Evolutionary conservation across 257 asterid species (phyloP).

Genomic region (Linaria vulgaris): DNA sequence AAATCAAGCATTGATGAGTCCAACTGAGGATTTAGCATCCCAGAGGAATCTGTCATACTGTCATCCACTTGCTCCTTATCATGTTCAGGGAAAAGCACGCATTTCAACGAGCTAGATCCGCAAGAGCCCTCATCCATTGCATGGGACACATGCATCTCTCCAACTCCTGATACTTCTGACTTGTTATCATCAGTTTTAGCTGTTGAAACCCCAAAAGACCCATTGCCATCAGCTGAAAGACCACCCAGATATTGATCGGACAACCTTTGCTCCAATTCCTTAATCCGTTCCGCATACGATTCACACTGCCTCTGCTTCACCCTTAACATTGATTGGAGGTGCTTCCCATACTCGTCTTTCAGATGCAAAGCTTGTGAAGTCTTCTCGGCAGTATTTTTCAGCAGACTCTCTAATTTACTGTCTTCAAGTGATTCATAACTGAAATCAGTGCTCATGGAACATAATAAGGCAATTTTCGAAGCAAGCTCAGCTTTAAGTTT

Average conservation of each 20-base stretch:
- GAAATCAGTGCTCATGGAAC: constrained; percentile 63
- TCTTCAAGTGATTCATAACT: constrained; percentile 70
- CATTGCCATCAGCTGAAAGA: constrained; percentile 45
- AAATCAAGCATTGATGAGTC: constrained; percentile 89
- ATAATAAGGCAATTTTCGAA: constrained; percentile 81
- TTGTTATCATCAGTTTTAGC: constrained; percentile 56
- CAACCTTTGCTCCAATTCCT: constrained; percentile 85
- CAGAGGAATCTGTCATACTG: constrained; percentile 81
- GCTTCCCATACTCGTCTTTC: constrained; percentile 79
- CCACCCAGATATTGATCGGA: constrained; percentile 67
- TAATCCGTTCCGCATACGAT: constrained; percentile 87
- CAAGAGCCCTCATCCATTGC: constrained; percentile 64
- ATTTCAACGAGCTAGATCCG: constrained; percentile 53
- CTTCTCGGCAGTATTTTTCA: constrained; percentile 72
- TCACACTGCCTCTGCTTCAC: constrained; percentile 77
- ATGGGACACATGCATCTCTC: constrained; percentile 45
- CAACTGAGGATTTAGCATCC: constrained; percentile 54
- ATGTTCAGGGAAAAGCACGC: constrained; percentile 46
- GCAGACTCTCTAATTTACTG: constrained; percentile 49
- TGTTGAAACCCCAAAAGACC: constrained; percentile 40
- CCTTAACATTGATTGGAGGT: constrained; percentile 72
- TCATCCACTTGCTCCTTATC: constrained; percentile 68
- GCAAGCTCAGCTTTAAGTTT: constrained; percentile 96
- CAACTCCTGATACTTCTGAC: constrained; percentile 61
- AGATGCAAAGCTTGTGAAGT: constrained; percentile 76